Percentiles rank a stretch among this genome's conserved stretches.
Conservation (phyloP, 1,139 yeast species). For the Wickerhamiella pararugosa region DNA sequence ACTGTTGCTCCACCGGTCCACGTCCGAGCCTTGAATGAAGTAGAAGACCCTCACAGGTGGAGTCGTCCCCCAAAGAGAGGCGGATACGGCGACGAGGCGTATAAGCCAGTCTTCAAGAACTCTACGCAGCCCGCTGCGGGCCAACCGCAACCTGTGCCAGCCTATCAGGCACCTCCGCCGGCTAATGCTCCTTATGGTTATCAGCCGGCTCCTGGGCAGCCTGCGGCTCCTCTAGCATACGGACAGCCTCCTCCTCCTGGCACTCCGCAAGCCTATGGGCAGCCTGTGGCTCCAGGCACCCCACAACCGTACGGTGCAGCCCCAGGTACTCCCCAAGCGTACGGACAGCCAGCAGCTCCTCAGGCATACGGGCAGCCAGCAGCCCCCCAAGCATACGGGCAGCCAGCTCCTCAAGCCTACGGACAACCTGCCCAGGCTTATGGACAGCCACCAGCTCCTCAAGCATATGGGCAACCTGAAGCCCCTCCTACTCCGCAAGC, state of each 20-base stretch:
- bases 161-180: not conserved
- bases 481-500: not conserved
- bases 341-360: conserved; percentile 7
- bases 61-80: conserved; percentile 9
- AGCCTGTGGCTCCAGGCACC: conserved; percentile 34
- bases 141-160: not conserved
- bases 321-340: conserved; percentile 12
- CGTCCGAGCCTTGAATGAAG: conserved; percentile 8
- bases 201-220: not conserved
- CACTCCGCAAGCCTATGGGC: conserved; percentile 14
- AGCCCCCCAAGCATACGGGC: conserved; percentile 8
- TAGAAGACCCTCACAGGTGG: conserved; percentile 8
- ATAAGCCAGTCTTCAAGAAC: conserved; percentile 1
- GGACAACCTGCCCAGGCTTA: not conserved
- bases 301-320: conserved; percentile 27
- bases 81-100: conserved; percentile 1
- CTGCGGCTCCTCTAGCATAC: not conserved
- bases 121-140: not conserved
- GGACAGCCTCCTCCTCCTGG: conserved; percentile 1
- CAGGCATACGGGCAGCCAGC: conserved; percentile 8
- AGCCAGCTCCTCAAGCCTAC: conserved; percentile 9
- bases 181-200: not conserved
- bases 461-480: not conserved
- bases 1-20: not conserved
- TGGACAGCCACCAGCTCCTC: conserved; percentile 1